Percentiles rank a stretch among this genome's conserved stretches.
Evolutionary conservation across 495 filamentous ascomycete genomes (phyloP).

Genomic region (Copromyces sp.): DNA sequence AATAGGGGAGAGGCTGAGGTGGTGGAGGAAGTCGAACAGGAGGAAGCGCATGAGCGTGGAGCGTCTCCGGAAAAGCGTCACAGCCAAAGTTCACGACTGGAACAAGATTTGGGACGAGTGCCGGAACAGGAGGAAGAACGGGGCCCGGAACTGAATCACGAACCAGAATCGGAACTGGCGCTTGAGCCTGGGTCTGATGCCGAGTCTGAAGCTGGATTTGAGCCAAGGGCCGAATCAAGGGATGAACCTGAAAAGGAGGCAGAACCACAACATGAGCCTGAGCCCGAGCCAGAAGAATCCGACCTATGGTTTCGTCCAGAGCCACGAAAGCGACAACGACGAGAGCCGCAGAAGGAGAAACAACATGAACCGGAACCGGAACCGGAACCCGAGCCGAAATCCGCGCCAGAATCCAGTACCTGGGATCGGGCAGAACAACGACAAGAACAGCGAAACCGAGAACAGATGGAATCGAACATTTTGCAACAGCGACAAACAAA

Average conservation of each 20-base stretch:
- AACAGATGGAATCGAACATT: background rate
- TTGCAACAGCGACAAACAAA: background rate
- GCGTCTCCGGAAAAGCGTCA: background rate
- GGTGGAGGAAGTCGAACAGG: background rate
- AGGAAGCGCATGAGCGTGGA: background rate
- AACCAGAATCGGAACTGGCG: background rate
- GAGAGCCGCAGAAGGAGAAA: background rate
- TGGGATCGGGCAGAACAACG: background rate
- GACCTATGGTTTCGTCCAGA: background rate
- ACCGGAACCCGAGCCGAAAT: background rate
- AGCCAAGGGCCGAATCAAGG: background rate
- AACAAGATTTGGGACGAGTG: conserved; percentile 17
- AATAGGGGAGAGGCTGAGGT: background rate
- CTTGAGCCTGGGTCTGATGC: background rate
- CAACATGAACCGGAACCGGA: background rate
- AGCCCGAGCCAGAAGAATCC: background rate
- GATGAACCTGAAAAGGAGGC: background rate
- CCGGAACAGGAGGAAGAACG: conserved; percentile 9
- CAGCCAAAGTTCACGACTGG: background rate
- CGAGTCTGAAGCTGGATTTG: background rate
- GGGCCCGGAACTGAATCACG: background rate
- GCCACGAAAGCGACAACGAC: background rate
- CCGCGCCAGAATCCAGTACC: background rate
- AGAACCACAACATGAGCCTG: background rate
- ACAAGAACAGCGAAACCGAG: background rate